Conservation (phyloP, 2,329 filamentous ascomycete species). For the Penicillium hesseltinei region DNA sequence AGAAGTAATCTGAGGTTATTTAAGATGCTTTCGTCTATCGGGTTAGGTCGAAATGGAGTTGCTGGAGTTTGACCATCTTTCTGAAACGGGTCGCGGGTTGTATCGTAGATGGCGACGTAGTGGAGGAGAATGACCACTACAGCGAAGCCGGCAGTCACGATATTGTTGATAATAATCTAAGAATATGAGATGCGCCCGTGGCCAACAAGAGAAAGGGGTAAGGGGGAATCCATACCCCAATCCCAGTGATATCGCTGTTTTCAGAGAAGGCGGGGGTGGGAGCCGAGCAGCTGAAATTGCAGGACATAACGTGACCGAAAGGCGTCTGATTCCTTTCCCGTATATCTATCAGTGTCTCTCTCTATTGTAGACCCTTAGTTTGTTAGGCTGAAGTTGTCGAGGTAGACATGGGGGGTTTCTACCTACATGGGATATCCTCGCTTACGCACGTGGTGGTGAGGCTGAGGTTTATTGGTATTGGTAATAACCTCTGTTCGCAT, state of each 20-base stretch:
- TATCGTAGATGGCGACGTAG: conserved; percentile 4
- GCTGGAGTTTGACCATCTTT: background rate
- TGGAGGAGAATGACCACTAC: conserved; percentile 3
- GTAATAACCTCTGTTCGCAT: background rate
- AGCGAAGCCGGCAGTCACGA: conserved; percentile 6
- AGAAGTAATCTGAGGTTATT: background rate
- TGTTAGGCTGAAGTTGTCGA: background rate
- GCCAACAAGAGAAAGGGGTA: background rate
- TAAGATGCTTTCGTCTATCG: background rate
- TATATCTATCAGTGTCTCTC: background rate
- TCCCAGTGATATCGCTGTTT: background rate
- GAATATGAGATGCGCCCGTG: background rate
- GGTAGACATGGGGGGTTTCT: background rate
- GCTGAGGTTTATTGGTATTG: background rate
- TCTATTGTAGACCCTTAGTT: background rate
- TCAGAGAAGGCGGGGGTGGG: background rate
- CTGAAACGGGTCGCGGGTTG: conserved; percentile 1
- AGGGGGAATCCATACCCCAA: background rate
- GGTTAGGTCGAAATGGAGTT: conserved; percentile 2
- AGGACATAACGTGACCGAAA: background rate
- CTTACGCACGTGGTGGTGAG: background rate
- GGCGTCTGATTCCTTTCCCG: background rate
- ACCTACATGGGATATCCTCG: background rate
- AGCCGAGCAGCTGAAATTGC: background rate
- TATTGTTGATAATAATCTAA: conserved; percentile 8